Conservation (phyloP, 768 basidiomycete species). For the Leucosporidium creatinivorum region DNA sequence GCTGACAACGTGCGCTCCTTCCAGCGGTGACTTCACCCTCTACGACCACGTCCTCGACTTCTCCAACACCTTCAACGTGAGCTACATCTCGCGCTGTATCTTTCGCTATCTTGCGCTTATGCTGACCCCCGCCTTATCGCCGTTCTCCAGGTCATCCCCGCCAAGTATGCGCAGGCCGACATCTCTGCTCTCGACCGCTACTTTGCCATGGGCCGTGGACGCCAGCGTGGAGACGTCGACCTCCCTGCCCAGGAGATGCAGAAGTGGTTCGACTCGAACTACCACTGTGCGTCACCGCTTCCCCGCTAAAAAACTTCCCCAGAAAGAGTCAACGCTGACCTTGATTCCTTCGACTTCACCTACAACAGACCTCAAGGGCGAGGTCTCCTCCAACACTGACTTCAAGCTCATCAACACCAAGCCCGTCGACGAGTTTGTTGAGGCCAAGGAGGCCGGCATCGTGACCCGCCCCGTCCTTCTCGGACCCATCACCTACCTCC, state of each 20-base stretch:
- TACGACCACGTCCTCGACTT: conserved; percentile 99
- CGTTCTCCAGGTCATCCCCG: conserved; percentile 60
- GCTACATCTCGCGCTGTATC: too few relatives aligned
- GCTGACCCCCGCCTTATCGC: conserved; percentile 86
- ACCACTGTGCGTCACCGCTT: conserved; percentile 5
- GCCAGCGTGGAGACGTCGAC: conserved; percentile 88
- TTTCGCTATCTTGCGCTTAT: conserved; percentile 53
- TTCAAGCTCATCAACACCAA: conserved; percentile 94
- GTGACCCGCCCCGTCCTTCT: conserved; percentile 89
- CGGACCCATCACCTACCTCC: conserved; percentile 90
- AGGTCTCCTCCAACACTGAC: conserved; percentile 42
- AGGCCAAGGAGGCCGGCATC: conserved; percentile 84
- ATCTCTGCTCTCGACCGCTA: conserved; percentile 87
- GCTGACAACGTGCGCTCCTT: conserved; percentile 6
- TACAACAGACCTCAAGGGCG: conserved; percentile 90
- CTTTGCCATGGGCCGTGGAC: conserved; percentile 98
- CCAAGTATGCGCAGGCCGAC: conserved; percentile 79
- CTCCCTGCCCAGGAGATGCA: conserved; percentile 81
- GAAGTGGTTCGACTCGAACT: conserved; percentile 69
- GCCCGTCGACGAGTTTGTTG: conserved; percentile 83
- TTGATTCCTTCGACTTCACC: conserved; percentile 53
- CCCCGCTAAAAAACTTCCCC: neutral
- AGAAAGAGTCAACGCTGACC: conserved; percentile 47
- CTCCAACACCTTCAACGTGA: conserved; percentile 81
- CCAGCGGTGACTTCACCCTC: conserved; percentile 93